These are phyloP conservation scores for Naganishia cerealis DNA, from an alignment of 1,284 basidiomycete genomes.

Conservation along the genomic window DNA sequence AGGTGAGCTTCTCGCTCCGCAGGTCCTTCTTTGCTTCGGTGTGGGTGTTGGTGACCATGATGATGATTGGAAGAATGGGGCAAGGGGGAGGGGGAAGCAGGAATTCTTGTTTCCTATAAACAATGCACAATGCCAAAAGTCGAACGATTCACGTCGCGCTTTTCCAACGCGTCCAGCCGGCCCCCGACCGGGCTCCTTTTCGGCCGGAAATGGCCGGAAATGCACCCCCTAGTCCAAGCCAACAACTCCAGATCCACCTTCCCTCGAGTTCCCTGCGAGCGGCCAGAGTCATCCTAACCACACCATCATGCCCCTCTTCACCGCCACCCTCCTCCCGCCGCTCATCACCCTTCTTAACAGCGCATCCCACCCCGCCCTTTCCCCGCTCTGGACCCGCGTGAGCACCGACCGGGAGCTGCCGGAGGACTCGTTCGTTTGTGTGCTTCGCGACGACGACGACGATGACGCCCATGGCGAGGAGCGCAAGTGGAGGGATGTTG, in stretches of 20 bases:
- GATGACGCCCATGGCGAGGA: neutral
- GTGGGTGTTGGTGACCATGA: conserved; percentile 19
- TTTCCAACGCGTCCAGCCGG: too few relatives aligned
- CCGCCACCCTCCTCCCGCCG: conserved; percentile 63
- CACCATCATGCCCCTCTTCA: conserved; percentile 49
- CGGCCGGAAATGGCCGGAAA: too few relatives aligned
- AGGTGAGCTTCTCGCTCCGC: conserved; percentile 77
- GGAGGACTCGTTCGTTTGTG: conserved; percentile 66
- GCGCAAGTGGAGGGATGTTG: conserved; percentile 28
- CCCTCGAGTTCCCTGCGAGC: too few relatives aligned
- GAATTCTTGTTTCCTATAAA: too few relatives aligned
- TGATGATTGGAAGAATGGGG: neutral
- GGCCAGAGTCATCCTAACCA: neutral
- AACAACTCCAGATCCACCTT: too few relatives aligned
- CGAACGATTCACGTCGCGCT: too few relatives aligned
- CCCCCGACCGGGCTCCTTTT: too few relatives aligned
- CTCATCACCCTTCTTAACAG: conserved; percentile 76
- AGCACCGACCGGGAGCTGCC: conserved; percentile 61
- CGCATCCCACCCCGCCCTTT: conserved; percentile 64
- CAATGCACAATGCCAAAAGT: too few relatives aligned
- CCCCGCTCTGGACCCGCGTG: conserved; percentile 59
- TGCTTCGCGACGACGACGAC: conserved; percentile 61
- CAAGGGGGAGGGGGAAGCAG: too few relatives aligned
- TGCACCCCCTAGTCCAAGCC: too few relatives aligned
- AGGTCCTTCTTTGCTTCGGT: conserved; percentile 59